A percentile compares a stretch with the other conserved stretches of the same genome.
phyloP scores from a whole-genome alignment of 345 rosid genomes.

The Lepidium aucheri region DNA sequence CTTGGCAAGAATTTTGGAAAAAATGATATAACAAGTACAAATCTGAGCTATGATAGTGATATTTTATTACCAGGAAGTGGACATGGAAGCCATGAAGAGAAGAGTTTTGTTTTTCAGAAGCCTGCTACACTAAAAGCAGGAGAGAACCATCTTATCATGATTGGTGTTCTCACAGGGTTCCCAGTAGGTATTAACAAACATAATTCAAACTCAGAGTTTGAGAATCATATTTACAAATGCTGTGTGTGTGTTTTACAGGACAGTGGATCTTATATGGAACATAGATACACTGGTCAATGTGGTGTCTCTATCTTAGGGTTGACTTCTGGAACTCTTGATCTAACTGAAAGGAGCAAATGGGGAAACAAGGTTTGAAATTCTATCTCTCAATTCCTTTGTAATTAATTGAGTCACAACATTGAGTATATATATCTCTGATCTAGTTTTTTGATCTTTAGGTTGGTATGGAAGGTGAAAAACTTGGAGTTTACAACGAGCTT shows the following conservation, averaged over 20 bases:
- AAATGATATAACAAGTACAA: neutral
- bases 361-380: conserved; percentile 52
- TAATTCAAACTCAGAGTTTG: neutral
- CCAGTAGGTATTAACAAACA: conserved; percentile 38
- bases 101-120: conserved; percentile 70
- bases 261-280: conserved; percentile 93
- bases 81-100: conserved; percentile 82
- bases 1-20: conserved; percentile 38
- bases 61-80: conserved; percentile 36
- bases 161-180: conserved; percentile 54
- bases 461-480: conserved; percentile 56
- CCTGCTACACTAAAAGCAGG: conserved; percentile 41
- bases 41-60: neutral
- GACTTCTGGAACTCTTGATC: conserved; percentile 77
- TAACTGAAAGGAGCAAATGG: conserved; percentile 52
- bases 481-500: conserved; percentile 28
- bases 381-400: neutral
- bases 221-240: neutral
- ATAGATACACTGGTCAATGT: conserved; percentile 78
- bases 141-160: conserved; percentile 40
- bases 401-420: no score
- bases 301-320: conserved; percentile 60
- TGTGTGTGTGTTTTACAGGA: conserved; percentile 37
- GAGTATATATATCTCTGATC: neutral
- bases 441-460: conserved; percentile 24